Evolutionary conservation across 2,329 filamentous ascomycete genomes (phyloP), one percentile per base, ranked within the genome.

Genomic region (Colletotrichum phormii): DNA sequence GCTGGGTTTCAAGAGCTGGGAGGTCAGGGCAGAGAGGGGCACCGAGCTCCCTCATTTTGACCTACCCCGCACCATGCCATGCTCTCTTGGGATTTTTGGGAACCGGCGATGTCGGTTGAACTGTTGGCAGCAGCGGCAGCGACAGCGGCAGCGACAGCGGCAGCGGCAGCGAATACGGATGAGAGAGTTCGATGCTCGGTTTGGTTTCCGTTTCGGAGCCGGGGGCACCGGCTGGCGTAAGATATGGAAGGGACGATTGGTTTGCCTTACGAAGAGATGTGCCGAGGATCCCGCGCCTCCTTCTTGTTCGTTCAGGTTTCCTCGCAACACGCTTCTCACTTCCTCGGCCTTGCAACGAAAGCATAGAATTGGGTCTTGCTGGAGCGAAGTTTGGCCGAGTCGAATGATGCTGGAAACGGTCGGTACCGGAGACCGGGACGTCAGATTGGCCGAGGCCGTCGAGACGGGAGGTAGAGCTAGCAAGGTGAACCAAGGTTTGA

Each of bases 241-340:
- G 59, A 63, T 63, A 26, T 29, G 62, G n/a, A 33, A 53, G 37
- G 49, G 37, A 61, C 49, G 51, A 42, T 42, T 42, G 37, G 37
- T 42, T 42, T 42, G 37, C 37, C 37, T 42, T 42, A 42, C 37
- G 37, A 18, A 24, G 61, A 61, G 59, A 71, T 37, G 35, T 65
- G 71, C 71, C 66, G 71, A 49, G 61, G 46, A 33, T 71, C 51
- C 66, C 60, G 60, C 66, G 66, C 71, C 66, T 71, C 66, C 66
- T 35, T 70, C 62, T n/a, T 49, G 42, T n/a, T 49, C 8, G 18
- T 49, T 49, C 37, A 29, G 26, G 26, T 4, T 49, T 49, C 18
- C 42, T 73, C 66, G 26, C 67, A 53, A 26, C 24, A 22, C 24
- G 24, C 29, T 33, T 12, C 51, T 55, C 29, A 9, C 18, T 5